Percentiles rank a stretch among this genome's conserved stretches.
These are phyloP conservation scores for Wickerhamomyces hampshirensis DNA, from an alignment of 805 yeast genomes.

Conservation along the genomic window DNA sequence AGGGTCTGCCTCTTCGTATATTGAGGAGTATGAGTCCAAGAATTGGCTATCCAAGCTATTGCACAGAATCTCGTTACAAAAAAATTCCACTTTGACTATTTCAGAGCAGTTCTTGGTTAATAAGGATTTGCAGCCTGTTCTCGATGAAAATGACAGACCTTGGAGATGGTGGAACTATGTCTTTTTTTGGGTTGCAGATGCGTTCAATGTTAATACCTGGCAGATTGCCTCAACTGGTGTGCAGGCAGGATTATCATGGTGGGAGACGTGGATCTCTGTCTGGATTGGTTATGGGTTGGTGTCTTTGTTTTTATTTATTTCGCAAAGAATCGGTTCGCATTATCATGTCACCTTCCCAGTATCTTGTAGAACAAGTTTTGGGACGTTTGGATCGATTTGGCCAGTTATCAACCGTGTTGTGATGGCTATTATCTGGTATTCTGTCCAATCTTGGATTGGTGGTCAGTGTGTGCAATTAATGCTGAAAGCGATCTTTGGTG, in stretches of 20 bases:
- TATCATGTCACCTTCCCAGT: constrained; percentile 88
- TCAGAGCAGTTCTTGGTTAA: constrained; percentile 67
- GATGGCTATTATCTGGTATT: constrained; percentile 84
- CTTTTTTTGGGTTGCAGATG: constrained; percentile 84
- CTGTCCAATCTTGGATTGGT: constrained; percentile 83
- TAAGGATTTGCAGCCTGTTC: constrained; percentile 71
- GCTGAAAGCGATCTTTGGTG: constrained; percentile 73
- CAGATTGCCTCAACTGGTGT: constrained; percentile 88
- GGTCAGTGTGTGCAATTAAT: constrained; percentile 77
- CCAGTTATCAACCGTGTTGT: constrained; percentile 85
- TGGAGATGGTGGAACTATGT: constrained; percentile 86
- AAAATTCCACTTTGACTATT: constrained; percentile 36
- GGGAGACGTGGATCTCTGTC: constrained; percentile 87
- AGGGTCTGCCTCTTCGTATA: constrained; percentile 7
- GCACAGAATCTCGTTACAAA: constrained; percentile 17
- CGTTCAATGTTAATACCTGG: constrained; percentile 88
- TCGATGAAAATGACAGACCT: constrained; percentile 58
- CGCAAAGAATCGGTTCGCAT: constrained; percentile 74
- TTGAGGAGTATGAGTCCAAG: constrained; percentile 4
- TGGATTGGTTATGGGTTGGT: constrained; percentile 79
- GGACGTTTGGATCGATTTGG: constrained; percentile 87
- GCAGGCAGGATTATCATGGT: constrained; percentile 75
- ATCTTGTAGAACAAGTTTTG: constrained; percentile 74
- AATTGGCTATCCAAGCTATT: constrained; percentile 6
- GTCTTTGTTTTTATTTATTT: constrained; percentile 60